Base-by-base conservation (phyloP, 495 filamentous ascomycete species). In the Choiromyces venosus region DNA sequence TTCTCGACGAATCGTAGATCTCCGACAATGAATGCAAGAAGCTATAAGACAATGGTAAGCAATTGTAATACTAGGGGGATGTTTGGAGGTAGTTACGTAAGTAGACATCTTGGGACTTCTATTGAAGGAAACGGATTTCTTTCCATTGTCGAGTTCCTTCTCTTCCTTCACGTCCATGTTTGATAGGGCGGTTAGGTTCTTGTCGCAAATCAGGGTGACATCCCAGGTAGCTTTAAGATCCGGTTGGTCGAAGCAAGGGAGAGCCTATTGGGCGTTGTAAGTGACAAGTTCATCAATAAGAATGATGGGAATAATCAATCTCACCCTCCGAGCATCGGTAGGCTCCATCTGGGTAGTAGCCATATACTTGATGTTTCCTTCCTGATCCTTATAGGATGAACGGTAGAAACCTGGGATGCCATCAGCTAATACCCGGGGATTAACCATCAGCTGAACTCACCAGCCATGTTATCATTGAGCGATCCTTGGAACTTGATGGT, bases 261-360 rank as follows among this genome's bases (percentile, higher is more conserved):
- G 91, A 12, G 90, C 89, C 79, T 81, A 74, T 66, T 44, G 36
- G 38, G n/a, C 40, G 25, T 71, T 64, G 65, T 68, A 65, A 52
- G 25, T 19, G 35, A 25, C 42, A 52, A 12, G 44, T 37, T 25
- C 36, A 12, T 29, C 36, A 21, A 25, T 33, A 74, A 4, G 16
- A 35, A 40, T 42, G 12, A 35, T 65, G 16, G 12, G 21, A 0
- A 44, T 18, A 61, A 73, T 46, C 35, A 37, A 65, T 19, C 61
- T 69, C 70, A 81, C 79, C 71, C 90, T 86, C 74, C 90, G 84
- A 42, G 90, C 91, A 83, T 92, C 91, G 40, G 91, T 93, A 46
- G 91, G 87, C 82, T 93, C 91, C 89, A 93, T 91, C 85, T 93
- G 91, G n/a, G 89, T 90, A 14, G 91, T 92, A 42, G 90, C 91